phyloP scores from a whole-genome alignment of 768 basidiomycete species.

The Mycena sanguinolenta region DNA sequence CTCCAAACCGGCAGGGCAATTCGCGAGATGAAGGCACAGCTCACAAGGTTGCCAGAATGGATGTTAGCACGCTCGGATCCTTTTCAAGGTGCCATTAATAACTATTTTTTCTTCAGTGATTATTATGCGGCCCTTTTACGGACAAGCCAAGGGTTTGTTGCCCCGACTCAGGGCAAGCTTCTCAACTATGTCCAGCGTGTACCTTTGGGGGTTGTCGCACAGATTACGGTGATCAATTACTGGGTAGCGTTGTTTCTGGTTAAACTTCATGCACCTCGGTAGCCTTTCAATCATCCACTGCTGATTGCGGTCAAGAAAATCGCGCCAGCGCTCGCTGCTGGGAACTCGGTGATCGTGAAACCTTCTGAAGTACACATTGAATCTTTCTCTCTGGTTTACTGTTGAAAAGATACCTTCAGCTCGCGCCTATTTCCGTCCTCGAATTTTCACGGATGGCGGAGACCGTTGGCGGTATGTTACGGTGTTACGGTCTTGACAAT shows the following conservation, averaged over 20 bases:
- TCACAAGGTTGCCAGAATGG: conserved; percentile 87
- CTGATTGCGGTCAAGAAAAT: conserved; percentile 92
- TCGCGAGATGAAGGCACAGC: conserved; percentile 86
- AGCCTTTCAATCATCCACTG: conserved; percentile 94
- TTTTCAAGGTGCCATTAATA: neutral
- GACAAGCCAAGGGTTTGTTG: conserved; percentile 76
- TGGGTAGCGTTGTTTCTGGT: neutral
- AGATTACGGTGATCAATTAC: conserved; percentile 76
- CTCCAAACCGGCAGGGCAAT: conserved; percentile 87
- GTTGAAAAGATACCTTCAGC: conserved; percentile 48
- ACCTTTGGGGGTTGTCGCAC: conserved; percentile 90
- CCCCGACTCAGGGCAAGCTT: conserved; percentile 84
- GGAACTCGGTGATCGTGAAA: conserved; percentile 87
- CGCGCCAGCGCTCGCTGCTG: conserved; percentile 86
- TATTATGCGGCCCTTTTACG: conserved; percentile 84
- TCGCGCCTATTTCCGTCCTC: conserved; percentile 84
- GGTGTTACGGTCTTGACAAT: neutral
- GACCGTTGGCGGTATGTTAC: conserved; percentile 72
- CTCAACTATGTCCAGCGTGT: conserved; percentile 85
- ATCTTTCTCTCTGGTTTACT: neutral
- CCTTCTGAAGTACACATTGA: conserved; percentile 73
- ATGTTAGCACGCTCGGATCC: conserved; percentile 62
- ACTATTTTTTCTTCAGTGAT: conserved; percentile 58
- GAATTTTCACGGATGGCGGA: conserved; percentile 78
- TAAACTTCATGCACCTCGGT: neutral